These are phyloP conservation scores for Proliferodiscus dingleyae DNA, from an alignment of 2,329 filamentous ascomycete genomes.

Conservation along the genomic window DNA sequence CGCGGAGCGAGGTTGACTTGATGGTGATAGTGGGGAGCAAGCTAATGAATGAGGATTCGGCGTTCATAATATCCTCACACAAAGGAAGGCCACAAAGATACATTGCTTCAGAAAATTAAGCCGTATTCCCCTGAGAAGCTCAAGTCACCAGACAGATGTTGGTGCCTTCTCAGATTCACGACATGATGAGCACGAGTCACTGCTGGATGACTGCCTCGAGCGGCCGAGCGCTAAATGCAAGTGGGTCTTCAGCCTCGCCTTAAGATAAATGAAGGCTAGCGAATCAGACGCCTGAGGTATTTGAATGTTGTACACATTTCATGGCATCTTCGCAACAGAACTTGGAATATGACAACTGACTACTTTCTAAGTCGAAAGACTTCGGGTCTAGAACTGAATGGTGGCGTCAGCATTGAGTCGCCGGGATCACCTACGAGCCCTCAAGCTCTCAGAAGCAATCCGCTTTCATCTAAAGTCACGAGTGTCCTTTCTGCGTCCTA, in stretches of 20 bases:
- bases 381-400: slow-evolving; percentile 20
- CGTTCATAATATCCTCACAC: background rate
- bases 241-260: slow-evolving; percentile 16
- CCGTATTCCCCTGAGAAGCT: slow-evolving; percentile 17
- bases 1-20: slow-evolving; percentile 7
- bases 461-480: slow-evolving; percentile 76
- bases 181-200: slow-evolving; percentile 11
- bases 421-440: slow-evolving; percentile 19
- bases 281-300: background rate
- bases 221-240: background rate
- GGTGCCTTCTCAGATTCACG: slow-evolving; percentile 9
- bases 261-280: slow-evolving; percentile 7
- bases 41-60: slow-evolving; percentile 19
- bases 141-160: slow-evolving; percentile 16
- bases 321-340: background rate
- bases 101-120: slow-evolving; percentile 7
- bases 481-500: slow-evolving; percentile 87
- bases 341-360: slow-evolving; percentile 23
- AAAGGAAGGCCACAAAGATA: slow-evolving; percentile 1
- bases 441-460: slow-evolving; percentile 41
- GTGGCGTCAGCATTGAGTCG: slow-evolving; percentile 20
- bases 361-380: slow-evolving; percentile 23
- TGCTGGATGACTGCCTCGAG: slow-evolving; percentile 13
- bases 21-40: slow-evolving; percentile 10
- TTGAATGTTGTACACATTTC: background rate